A percentile compares a stretch with the other conserved stretches of the same genome.
These are phyloP conservation scores for Eucalyptus regnans DNA, from an alignment of 345 rosid species.

Conservation along the genomic window DNA sequence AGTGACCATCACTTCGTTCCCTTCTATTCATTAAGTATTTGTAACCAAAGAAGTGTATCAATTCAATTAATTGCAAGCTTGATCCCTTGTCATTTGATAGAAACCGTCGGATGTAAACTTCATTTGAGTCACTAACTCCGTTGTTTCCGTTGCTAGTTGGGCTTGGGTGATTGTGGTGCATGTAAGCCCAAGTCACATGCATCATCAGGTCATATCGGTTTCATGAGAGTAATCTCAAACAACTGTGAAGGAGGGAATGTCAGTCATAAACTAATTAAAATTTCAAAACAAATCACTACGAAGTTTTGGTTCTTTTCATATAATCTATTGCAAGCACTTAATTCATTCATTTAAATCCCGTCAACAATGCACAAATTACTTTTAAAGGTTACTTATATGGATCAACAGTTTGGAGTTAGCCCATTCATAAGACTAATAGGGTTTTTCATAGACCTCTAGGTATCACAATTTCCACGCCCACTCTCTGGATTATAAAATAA, in stretches of 20 bases:
- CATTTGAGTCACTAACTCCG: too few relatives aligned
- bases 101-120: fast-evolving
- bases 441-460: background rate
- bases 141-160: too few relatives aligned
- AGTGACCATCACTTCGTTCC: fast-evolving
- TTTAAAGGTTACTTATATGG: fast-evolving
- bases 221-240: background rate
- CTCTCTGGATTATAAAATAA: background rate
- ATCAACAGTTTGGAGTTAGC: background rate
- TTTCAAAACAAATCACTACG: background rate
- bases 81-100: too few relatives aligned
- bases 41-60: too few relatives aligned
- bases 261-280: background rate
- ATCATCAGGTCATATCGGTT: background rate
- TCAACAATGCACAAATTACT: background rate
- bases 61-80: too few relatives aligned
- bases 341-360: background rate
- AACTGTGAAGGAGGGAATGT: fast-evolving
- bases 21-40: too few relatives aligned
- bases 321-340: background rate
- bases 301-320: background rate
- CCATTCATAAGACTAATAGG: background rate
- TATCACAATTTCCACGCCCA: background rate
- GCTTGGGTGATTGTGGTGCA: too few relatives aligned
- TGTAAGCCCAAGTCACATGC: background rate